Evolutionary conservation across 495 filamentous ascomycete genomes (phyloP).

Genomic region (Penicillium nucicola): DNA sequence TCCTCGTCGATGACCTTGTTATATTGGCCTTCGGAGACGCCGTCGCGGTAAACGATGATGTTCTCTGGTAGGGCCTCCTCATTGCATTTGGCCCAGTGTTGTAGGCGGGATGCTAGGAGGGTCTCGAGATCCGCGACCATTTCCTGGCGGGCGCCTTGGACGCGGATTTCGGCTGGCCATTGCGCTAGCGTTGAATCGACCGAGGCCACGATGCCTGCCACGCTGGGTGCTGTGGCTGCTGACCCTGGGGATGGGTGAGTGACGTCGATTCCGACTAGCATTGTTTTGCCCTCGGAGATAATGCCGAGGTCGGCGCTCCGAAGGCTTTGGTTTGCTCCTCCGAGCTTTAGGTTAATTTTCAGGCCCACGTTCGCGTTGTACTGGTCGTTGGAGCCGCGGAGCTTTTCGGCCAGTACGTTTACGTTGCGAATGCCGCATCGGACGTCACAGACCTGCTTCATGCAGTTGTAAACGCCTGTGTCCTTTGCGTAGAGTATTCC

Average conservation of each 20-base stretch:
- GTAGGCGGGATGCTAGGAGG: constrained; percentile 59
- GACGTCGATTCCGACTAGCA: constrained; percentile 86
- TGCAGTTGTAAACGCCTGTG: constrained; percentile 55
- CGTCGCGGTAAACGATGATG: constrained; percentile 87
- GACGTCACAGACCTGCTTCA: constrained; percentile 68
- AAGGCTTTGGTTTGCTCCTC: constrained; percentile 72
- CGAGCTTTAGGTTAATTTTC: constrained; percentile 85
- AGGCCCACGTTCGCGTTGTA: constrained; percentile 74
- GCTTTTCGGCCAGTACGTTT: constrained; percentile 53
- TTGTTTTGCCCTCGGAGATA: constrained; percentile 63
- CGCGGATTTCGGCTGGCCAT: constrained; percentile 29
- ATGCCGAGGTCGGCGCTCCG: constrained; percentile 46
- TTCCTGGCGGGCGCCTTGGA: constrained; percentile 25
- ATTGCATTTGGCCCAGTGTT: constrained; percentile 52
- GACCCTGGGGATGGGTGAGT: constrained; percentile 81
- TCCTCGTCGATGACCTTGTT: constrained; percentile 53
- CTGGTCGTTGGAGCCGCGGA: constrained; percentile 40
- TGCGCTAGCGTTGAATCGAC: constrained; percentile 22
- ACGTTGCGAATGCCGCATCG: constrained; percentile 62
- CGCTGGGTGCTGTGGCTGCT: constrained; percentile 56
- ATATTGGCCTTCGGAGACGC: constrained; percentile 87
- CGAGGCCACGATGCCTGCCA: constrained; percentile 46
- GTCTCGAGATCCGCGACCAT: constrained; percentile 40
- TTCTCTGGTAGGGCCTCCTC: constrained; percentile 56
- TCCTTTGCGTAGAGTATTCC: constrained; percentile 56